Evolutionary conservation across 2,329 filamentous ascomycete species (phyloP), one percentile per base, ranked within the genome.

Genomic region (Fusarium sp.): DNA sequence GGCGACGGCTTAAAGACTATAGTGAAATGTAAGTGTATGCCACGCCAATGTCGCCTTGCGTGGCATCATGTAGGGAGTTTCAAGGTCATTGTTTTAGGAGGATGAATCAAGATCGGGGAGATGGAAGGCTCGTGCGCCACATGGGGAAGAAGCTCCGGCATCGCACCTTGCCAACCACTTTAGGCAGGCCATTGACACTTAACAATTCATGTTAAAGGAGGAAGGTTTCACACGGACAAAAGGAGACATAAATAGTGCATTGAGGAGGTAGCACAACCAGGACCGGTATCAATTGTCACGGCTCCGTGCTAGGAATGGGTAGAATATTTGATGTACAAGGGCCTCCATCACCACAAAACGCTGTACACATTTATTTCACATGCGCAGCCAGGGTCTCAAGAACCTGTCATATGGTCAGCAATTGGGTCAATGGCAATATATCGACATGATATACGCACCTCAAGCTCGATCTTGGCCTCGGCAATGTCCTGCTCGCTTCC

Each of bases 401-500:
- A 80, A 96, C 92, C 93, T 95, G 44, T 51, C 17, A 7, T 10
- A 12, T 27, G 38, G 80, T 89, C 79, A 89, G 84, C 70, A 77
- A 56, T 22, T 31, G 24, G n/a, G 12, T 33, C 46, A 63, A 20
- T 69, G 49, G 57, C 33, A 49, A 56, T 10, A 17, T 7, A 22
- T 69, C 11, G 67, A 59, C 22, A n/a, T 33, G 5, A 33, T 36
- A 24, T 51, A 78, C 81, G 27, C 71, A 98, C 96, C 94, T 99
- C 96, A 79, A 99, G 87, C 90, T 98, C 96, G 84, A 99, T 96
- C 91, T 98, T 98, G 78, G 96, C 96, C 91, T 99, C 96, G 75
- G 96, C 96, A 86, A 98, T 94, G 82, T 98, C 96, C 87, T 95
- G 92, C 91, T 98, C 96, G 85, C 94, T 98, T 81, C 96, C 96